Evolutionary conservation across 148 eudicot genomes (phyloP), one percentile per base, ranked within the genome.

Genomic region (Camellia granthamiana): DNA sequence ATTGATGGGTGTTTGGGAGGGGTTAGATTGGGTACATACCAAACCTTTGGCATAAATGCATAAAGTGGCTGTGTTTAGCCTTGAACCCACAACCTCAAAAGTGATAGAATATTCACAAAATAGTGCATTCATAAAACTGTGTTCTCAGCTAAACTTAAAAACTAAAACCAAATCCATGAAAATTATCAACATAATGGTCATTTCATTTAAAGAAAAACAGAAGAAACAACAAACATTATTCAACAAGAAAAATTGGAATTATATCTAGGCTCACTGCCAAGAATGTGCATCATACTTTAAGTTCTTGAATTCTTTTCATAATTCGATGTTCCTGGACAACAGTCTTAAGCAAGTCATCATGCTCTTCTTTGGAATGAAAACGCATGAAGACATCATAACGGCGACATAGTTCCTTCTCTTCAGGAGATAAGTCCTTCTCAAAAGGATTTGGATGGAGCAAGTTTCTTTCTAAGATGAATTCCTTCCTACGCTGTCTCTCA

Each of bases 401-500:
- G 81, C 81, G 93, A 78, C 93, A 93, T 54, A 95, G 7, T 14
- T 90, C 94, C 83, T 84, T 95, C 90, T 93, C 99, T 79, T 95
- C 97, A 44, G 86, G 85, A 14, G 90, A 75, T 67, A 95, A 87
- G 70, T 77, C 81, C 78, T 88, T 87, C 87, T 91, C 95, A 73
- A 91, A 86, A 79, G 96, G 88, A 85, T 90, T 91, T 72, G 92
- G 94, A 80, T 88, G 84, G 43, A 95, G 87, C 84, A 95, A 82
- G 80, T 90, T 90, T 83, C 97, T 92, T 76, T 93, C 97, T 66
- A 92, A 83, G 52, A 93, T 86, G 79, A 95, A 96, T 79, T 92
- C 92, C 80, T 95, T 93, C 85, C 97, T 85, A 12, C 92, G 90
- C 81, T 92, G 87, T 87, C 97, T 93, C 88, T 93, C 98, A 70